Percentiles rank a stretch among this genome's conserved stretches.
Evolutionary conservation across 225 moss, liverwort and hornwort species (phyloP).

Genomic region (Marchantia polymorpha): DNA sequence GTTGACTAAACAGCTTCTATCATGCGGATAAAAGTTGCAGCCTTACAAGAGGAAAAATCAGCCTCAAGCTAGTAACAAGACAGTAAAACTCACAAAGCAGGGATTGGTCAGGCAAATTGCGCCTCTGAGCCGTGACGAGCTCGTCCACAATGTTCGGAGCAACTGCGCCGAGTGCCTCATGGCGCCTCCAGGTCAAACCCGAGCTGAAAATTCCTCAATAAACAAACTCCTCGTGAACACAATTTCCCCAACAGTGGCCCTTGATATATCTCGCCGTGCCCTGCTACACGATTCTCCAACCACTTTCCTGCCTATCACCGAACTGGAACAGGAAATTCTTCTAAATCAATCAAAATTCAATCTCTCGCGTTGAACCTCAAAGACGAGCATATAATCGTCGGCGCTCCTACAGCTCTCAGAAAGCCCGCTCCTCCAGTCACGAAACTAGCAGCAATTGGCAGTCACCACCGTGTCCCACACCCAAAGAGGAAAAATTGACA

Average conservation of each 20-base stretch:
- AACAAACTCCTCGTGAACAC: too few relatives aligned
- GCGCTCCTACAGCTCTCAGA: neutral
- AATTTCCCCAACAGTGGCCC: neutral
- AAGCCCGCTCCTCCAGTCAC: neutral
- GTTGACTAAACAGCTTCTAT: too few relatives aligned
- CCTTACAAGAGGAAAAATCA: neutral
- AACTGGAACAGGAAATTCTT: too few relatives aligned
- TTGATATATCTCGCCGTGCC: neutral
- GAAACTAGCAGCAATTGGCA: neutral
- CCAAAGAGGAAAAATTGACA: neutral
- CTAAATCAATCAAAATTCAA: neutral
- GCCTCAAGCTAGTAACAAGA: neutral
- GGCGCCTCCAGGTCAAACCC: neutral
- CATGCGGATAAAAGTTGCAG: neutral
- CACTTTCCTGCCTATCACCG: neutral
- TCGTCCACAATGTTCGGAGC: constrained; percentile 19
- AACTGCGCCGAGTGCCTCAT: constrained; percentile 32
- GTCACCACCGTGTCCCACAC: neutral
- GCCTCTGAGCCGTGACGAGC: constrained; percentile 13
- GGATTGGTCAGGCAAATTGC: constrained; percentile 16
- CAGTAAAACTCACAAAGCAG: constrained; percentile 19
- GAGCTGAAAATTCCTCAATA: too few relatives aligned
- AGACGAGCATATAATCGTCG: neutral
- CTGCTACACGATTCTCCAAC: neutral
- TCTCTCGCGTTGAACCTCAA: neutral